phyloP scores from a whole-genome alignment of 2,329 filamentous ascomycete species.

The Alternaria dauci region DNA sequence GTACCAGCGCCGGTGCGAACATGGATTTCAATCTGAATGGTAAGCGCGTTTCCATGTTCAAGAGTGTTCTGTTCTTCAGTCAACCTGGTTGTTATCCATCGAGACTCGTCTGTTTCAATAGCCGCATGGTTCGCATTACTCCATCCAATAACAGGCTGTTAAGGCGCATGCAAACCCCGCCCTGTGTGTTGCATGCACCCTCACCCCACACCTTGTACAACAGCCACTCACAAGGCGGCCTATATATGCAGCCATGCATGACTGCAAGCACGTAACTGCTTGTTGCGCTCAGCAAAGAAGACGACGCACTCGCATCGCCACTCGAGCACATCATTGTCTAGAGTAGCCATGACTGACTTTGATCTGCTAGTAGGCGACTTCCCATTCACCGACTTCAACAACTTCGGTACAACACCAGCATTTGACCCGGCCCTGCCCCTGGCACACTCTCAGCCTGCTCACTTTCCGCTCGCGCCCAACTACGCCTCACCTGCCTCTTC shows the following conservation, averaged over 20 bases:
- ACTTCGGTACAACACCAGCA: slow-evolving; percentile 46
- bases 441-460: slow-evolving; percentile 35
- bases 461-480: slow-evolving; percentile 37
- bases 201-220: slow-evolving; percentile 36
- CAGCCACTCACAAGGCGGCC: slow-evolving; percentile 36
- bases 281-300: slow-evolving; percentile 25
- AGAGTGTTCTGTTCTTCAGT: slow-evolving; percentile 12
- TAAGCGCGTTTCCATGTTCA: slow-evolving; percentile 34
- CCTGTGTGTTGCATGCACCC: slow-evolving; percentile 33
- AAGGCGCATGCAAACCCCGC: slow-evolving; percentile 39
- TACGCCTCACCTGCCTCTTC: slow-evolving; percentile 39
- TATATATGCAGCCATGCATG: slow-evolving; percentile 29
- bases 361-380: slow-evolving; percentile 53
- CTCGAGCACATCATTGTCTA: slow-evolving; percentile 15
- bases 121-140: slow-evolving; percentile 21
- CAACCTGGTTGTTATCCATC: slow-evolving; percentile 16
- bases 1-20: slow-evolving; percentile 31
- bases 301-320: slow-evolving; percentile 19
- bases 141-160: slow-evolving; percentile 34
- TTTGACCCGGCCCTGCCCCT: slow-evolving; percentile 45
- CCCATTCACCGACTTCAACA: slow-evolving; percentile 57
- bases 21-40: slow-evolving; percentile 49
- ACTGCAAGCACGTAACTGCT: slow-evolving; percentile 51
- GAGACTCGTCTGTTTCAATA: slow-evolving; percentile 21
- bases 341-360: slow-evolving; percentile 46